phyloP scores from a whole-genome alignment of 345 rosid genomes.

The Ceriops decandra region DNA sequence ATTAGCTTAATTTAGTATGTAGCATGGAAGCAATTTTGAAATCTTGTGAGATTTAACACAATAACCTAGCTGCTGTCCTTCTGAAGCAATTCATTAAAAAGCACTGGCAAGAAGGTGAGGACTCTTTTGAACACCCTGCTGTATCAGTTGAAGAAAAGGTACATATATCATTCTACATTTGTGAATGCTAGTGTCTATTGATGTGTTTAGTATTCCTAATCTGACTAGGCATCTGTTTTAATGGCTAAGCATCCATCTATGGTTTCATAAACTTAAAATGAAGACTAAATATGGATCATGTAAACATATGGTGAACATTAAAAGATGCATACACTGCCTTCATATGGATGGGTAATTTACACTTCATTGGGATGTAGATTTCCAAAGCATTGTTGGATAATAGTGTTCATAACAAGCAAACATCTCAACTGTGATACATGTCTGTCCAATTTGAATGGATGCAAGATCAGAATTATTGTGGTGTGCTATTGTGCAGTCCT shows the following conservation, averaged over 20 bases:
- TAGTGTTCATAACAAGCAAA: no score
- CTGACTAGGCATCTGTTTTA: background rate
- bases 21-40: background rate
- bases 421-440: no score
- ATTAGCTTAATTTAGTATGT: background rate
- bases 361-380: no score
- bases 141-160: slow-evolving; percentile 79
- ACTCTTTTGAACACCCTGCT: slow-evolving; percentile 66
- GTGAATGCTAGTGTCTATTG: background rate
- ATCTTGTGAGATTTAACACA: slow-evolving; percentile 49
- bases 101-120: slow-evolving; percentile 91
- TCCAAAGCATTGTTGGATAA: no score
- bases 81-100: slow-evolving; percentile 81
- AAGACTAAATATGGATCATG: no score
- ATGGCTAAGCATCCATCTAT: no score
- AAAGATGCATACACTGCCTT: background rate
- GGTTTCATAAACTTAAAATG: no score
- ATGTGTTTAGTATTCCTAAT: background rate
- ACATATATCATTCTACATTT: background rate
- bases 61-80: slow-evolving; percentile 87
- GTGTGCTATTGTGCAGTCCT: background rate
- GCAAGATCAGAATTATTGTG: no score
- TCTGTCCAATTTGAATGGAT: no score
- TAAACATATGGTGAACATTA: background rate
- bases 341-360: no score